Base-by-base conservation (phyloP, 1,139 yeast genomes). In the Arxiozyma heterogenica region DNA sequence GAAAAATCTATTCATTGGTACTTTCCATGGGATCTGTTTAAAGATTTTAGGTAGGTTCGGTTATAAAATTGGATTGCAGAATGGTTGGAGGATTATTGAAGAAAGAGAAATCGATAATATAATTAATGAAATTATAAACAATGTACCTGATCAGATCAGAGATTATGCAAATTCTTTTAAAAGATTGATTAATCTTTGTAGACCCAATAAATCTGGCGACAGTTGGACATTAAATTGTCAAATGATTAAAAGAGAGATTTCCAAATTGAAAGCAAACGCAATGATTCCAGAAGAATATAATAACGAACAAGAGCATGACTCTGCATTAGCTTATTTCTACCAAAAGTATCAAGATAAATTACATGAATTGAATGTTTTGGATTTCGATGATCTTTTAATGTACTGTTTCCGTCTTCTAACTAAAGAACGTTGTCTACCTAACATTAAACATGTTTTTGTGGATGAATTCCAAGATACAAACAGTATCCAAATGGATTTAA, bases 381-480 rank as follows among this genome's bases (percentile, higher is more conserved):
- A 91, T 67, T 91, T 88, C 68, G 98, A 91, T 66, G 98, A 91
- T 65, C 76, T 94, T 53, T 72, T 93, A 43, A 66, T 86, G 38
- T 71, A 75, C 52, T 78, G 90, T 42, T 72, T 75, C 57, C 66
- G 71, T 15, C 69, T 90, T 20, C 63, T 89, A n/a, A 62, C 71
- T 0, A 59, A 65, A 22, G 67, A 71, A 54, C 74, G 79, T 3
- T 79, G 82, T 22, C 71, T 85, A 22, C 72, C 73, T 1, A 72
- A 73, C 53, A 72, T 86, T 8, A 73, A 80, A 58, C 93, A 88
- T 61, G 91, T 90, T 0, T 73, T 93, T 23, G 89, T 93, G 3
- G 98, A 93, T 69, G 98, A 93, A 67, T 93, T 88, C 62, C 98
- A 93, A 70, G 98, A 93, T 64, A 90, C 97, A 0, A 89, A 87